Percentiles rank a stretch among this genome's conserved stretches.
phyloP scores from a whole-genome alignment of 176 grass and related monocot species.

The Musa schizocarpa region DNA sequence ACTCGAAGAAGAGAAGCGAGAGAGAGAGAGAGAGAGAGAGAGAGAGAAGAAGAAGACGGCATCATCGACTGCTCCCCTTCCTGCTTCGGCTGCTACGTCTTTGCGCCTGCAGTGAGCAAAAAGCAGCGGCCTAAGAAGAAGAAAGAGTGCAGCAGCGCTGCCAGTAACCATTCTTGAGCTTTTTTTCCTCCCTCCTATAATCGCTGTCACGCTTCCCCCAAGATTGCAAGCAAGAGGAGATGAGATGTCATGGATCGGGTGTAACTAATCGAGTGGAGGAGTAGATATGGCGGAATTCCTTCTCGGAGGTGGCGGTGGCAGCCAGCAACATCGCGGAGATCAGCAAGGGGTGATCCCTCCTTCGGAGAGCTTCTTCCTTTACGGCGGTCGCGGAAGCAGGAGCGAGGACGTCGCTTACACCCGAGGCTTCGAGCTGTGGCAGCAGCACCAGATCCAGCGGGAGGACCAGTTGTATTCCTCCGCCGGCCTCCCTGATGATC shows the following conservation, averaged over 20 bases:
- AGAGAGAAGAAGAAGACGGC: background rate
- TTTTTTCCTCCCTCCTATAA: background rate
- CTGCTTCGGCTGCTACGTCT: constrained; percentile 11
- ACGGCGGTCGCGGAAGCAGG: constrained; percentile 14
- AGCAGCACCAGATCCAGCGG: constrained; percentile 29
- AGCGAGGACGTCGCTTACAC: constrained; percentile 2
- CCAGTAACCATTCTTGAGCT: background rate
- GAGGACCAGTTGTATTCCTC: constrained; percentile 31
- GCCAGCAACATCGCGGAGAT: constrained; percentile 25
- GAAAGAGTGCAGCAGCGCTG: background rate
- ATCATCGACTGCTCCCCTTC: constrained; percentile 3
- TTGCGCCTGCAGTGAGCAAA: background rate
- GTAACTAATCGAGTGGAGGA: constrained; percentile 12
- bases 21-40: background rate
- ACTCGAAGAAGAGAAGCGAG: background rate
- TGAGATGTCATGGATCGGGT: background rate
- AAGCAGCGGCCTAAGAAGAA: background rate
- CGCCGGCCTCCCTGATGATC: constrained; percentile 74
- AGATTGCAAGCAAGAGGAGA: background rate
- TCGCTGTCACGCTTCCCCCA: background rate
- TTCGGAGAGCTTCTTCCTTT: constrained; percentile 42
- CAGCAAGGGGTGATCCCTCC: constrained; percentile 24
- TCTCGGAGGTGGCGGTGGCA: constrained; percentile 83
- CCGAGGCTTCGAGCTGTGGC: constrained; percentile 75
- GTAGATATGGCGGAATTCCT: constrained; percentile 90